Evolutionary conservation across 805 yeast genomes (phyloP), one percentile per base, ranked within the genome.

Genomic region (Zygoascus flipseniorum): DNA sequence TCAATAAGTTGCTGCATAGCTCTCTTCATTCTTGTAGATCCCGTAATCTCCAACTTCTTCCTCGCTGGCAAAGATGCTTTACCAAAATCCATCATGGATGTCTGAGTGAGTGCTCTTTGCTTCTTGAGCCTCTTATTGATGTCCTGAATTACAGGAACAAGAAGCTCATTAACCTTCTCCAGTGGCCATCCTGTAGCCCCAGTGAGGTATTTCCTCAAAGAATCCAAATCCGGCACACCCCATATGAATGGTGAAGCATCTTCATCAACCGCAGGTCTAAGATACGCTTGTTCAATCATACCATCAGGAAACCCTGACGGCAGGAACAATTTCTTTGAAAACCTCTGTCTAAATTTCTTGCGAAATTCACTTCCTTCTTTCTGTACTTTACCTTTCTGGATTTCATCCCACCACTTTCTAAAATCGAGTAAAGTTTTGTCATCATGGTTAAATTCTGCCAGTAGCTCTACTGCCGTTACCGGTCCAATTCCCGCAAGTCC

Each of bases 401-500:
- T 77, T 56, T 62, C 69, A 56, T 67, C 70, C 85, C 77, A 81
- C 89, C 92, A 86, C 58, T 62, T 59, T 28, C 69, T 76, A 73
- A 74, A 80, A 53, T 56, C 54, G 9, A 28, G 41, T 46, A 71
- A 55, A 1, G 66, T 72, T 66, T 81, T 82, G 66, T 45, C 72
- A 26, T 66, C 64, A 20, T 1, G 52, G 31, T 78, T 81, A 69
- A 92, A 93, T 60, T 90, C 95, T 0, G 95, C 96, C 37, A 93
- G 62, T 18, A 93, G 79, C 66, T 93, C 97, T 80, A 89, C 80
- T 0, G 96, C 93, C 18, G 84, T 76, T 0, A 93, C 98, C 0
- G 97, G 97, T 1, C 99, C 99, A 55, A 93, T 77, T 2, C 98
- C 96, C 54, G 86, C 84, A 37, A 93, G 69, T 0, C 99, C 99